Evolutionary conservation across 2,329 filamentous ascomycete genomes (phyloP), one percentile per base, ranked within the genome.

Genomic region (Furcasterigmium sp.): DNA sequence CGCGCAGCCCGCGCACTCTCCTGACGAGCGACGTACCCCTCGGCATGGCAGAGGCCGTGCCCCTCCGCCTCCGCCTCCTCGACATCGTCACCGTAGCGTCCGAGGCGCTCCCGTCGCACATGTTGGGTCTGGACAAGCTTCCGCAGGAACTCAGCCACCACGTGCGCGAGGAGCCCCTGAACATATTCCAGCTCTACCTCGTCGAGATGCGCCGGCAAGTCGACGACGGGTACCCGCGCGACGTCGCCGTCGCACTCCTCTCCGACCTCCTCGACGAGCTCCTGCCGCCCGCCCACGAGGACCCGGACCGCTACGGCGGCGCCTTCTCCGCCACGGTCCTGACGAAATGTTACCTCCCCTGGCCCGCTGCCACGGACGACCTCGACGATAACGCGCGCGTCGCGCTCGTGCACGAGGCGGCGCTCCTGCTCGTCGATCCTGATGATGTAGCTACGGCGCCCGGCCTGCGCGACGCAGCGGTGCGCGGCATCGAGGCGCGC

Each of bases 331-430:
- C 62, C 18, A 53, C 51, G 7, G 73, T 80, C 49, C 57, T 80
- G 34, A 65, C 73, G 54, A 58, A 69, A 35, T 82, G 81, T 54
- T 91, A 81, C 58, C 71, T 89, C 3, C 78, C 78, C 0, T 81
- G 75, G 50, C 70, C 83, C 0, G 84, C 87, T 2, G 82, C 78
- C 46, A 79, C 74, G 0, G 67, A 75, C 13, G 72, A 70, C 7
- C 61, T 75, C 1, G 73, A 78, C 17, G 85, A 89, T 49, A 91
- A 93, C 52, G 82, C 83, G 21, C 86, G 85, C 58, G 70, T 91
- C 29, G 82, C 83, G 2, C 62, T 91, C 9, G 60, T 86, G 23
- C 65, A 89, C 0, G 87, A 91, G 62, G 72, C 71, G 2, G 61
- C 88, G 39, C 55, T 87, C 23, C 72, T 81, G 37, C 63, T 82